Evolutionary conservation across 306 rosid genomes (phyloP).

Genomic region (Hippophae gyantsensis): DNA sequence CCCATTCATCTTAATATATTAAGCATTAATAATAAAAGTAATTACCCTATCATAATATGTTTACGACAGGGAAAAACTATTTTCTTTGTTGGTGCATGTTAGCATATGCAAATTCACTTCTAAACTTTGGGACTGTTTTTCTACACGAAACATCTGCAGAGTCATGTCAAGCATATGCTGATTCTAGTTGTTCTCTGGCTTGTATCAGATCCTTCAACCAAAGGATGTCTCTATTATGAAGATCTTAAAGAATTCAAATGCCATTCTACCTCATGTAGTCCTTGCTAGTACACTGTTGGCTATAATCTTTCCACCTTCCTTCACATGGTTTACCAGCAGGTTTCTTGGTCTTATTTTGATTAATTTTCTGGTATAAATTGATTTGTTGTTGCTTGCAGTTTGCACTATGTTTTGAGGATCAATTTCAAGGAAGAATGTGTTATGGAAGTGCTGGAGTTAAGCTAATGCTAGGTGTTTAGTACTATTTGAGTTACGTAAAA

Average conservation of each 20-base stretch:
- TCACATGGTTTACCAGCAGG: conserved; percentile 96
- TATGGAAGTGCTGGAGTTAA: background rate
- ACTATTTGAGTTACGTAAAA: background rate
- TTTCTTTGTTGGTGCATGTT: background rate
- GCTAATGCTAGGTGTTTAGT: background rate
- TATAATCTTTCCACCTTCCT: conserved; percentile 75
- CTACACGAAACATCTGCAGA: background rate
- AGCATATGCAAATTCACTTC: too few species aligned
- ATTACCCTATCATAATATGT: background rate
- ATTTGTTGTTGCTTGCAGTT: background rate
- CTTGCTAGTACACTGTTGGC: conserved; percentile 73
- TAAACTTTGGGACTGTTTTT: background rate
- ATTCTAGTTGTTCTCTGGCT: conserved; percentile 9
- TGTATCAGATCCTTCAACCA: conserved; percentile 32
- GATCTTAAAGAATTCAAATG: conserved; percentile 63
- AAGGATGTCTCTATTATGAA: conserved; percentile 31
- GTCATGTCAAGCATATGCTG: conserved; percentile 1
- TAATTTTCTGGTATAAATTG: conserved; percentile 14
- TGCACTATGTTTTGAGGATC: conserved; percentile 5
- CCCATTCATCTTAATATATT: background rate
- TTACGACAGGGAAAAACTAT: background rate
- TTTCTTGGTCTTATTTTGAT: conserved; percentile 23
- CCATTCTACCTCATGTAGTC: conserved; percentile 70
- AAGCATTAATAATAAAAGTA: background rate
- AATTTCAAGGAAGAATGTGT: conserved; percentile 1